phyloP scores from a whole-genome alignment of 2,329 filamentous ascomycete genomes.

The Bipolaris cookei region DNA sequence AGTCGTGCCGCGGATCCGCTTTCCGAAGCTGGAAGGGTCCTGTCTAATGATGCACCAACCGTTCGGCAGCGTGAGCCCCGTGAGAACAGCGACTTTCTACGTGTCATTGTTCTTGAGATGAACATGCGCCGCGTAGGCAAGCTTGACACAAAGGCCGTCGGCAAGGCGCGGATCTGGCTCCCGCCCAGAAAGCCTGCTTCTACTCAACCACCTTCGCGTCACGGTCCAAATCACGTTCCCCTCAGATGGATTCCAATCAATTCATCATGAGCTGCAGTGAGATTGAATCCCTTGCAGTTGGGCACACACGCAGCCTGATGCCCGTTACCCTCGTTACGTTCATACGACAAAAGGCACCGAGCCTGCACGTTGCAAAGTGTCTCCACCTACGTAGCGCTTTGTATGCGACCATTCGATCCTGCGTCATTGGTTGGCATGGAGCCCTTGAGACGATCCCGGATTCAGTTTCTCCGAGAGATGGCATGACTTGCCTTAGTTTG shows the following conservation, averaged over 20 bases:
- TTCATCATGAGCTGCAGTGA: slow-evolving; percentile 22
- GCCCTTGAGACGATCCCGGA: slow-evolving; percentile 22
- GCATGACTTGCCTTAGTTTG: slow-evolving; percentile 22
- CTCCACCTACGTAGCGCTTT: slow-evolving; percentile 3
- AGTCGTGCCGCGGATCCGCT: slow-evolving; percentile 45
- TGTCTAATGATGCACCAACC: slow-evolving; percentile 49
- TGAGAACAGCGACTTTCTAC: slow-evolving; percentile 68
- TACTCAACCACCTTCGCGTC: slow-evolving; percentile 33
- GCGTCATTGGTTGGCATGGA: slow-evolving; percentile 17
- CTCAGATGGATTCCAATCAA: slow-evolving; percentile 45
- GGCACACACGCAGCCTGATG: slow-evolving; percentile 24
- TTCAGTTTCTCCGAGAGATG: slow-evolving; percentile 24
- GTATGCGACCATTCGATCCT: slow-evolving; percentile 4
- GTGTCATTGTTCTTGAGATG: slow-evolving; percentile 70
- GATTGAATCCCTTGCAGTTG: slow-evolving; percentile 19
- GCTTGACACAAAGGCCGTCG: slow-evolving; percentile 61
- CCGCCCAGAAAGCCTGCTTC: slow-evolving; percentile 58
- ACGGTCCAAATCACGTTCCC: slow-evolving; percentile 40
- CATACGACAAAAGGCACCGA: slow-evolving; percentile 10
- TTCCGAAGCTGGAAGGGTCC: slow-evolving; percentile 53
- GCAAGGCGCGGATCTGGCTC: slow-evolving; percentile 65
- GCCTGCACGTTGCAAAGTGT: slow-evolving; percentile 7
- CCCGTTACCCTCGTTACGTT: slow-evolving; percentile 10
- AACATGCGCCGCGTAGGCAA: slow-evolving; percentile 70
- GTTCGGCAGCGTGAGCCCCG: slow-evolving; percentile 66